A percentile compares a stretch with the other conserved stretches of the same genome.
These are phyloP conservation scores for Tylopilus felleus DNA, from an alignment of 768 basidiomycete species.

Conservation along the genomic window DNA sequence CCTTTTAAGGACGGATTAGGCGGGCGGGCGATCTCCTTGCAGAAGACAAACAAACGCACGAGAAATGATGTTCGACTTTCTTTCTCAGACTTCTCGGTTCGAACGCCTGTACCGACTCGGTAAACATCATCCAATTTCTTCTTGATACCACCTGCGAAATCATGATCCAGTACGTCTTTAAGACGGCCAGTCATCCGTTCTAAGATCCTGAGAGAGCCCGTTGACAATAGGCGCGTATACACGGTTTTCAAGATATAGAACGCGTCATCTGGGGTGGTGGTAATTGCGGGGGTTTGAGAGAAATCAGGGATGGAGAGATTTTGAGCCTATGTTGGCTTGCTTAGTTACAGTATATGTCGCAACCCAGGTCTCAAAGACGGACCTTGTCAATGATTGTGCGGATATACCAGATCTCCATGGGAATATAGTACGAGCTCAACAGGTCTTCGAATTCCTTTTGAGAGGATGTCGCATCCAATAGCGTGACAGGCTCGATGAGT, in stretches of 20 bases:
- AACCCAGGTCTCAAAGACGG: conserved; percentile 7
- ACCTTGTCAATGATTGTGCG: conserved; percentile 88
- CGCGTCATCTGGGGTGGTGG: conserved; percentile 87
- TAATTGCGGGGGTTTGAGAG: conserved; percentile 57
- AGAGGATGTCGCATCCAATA: conserved; percentile 51
- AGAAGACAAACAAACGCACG: conserved; percentile 45
- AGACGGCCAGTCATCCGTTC: conserved; percentile 59
- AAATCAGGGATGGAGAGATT: conserved; percentile 74
- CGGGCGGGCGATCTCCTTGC: neutral
- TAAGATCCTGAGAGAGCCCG: conserved; percentile 62
- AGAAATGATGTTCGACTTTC: conserved; percentile 81
- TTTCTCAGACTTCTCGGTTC: conserved; percentile 73
- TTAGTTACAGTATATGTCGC: neutral
- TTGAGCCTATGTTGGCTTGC: conserved; percentile 70
- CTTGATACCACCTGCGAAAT: conserved; percentile 78
- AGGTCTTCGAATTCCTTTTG: conserved; percentile 62
- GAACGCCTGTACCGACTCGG: conserved; percentile 47
- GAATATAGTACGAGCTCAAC: conserved; percentile 73
- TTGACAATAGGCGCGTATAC: conserved; percentile 71
- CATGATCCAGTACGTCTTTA: conserved; percentile 73
- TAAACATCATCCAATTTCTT: conserved; percentile 89
- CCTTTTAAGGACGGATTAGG: conserved; percentile 42
- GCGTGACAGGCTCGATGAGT: conserved; percentile 10
- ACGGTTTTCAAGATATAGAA: conserved; percentile 94
- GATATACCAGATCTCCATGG: conserved; percentile 91